Evolutionary conservation across 2,329 filamentous ascomycete genomes (phyloP), one percentile per base, ranked within the genome.

Genomic region (Lojkania enalia): DNA sequence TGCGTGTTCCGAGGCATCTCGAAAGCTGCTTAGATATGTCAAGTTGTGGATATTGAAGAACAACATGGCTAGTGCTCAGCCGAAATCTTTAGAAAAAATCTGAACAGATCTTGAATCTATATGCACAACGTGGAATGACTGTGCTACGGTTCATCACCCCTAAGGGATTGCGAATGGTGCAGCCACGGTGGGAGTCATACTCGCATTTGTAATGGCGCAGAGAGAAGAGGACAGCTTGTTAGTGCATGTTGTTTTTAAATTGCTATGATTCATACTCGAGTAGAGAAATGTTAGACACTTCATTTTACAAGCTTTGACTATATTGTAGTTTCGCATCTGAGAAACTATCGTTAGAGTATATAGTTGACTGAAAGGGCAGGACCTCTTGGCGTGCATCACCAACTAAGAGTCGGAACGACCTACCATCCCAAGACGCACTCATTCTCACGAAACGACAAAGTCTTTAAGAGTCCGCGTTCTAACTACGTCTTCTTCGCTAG

Each of bases 141-240:
- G 30, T 33, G 30, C 6, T 21, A 20, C 38, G 36, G 30, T 23
- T 40, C 14, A 15, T 19, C 14, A 7, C 9, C 18, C 31, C 52
- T 43, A 50, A 56, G 35, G n/a, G n/a, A n/a, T n/a, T n/a, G n/a
- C n/a, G n/a, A n/a, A n/a, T n/a, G n/a, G 51, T 56, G 58, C 59
- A 66, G 63, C 64, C 61, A 66, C 61, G 60, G 20, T 6, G 38
- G 58, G 63, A 68, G 63, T 68, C 64, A 68, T 65, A 53, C 38
- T 27, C 20, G 46, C 43, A 61, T 64, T 64, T 58, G 52, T 60
- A 61, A 68, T 60, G 62, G 61, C 61, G 57, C 46, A 48, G 54
- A 40, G n/a, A 19, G 16, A 23, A 14, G 32, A 9, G 16, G 25
- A 16, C 29, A 18, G 61, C 60, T 57, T 57, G 61, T 63, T 44